These are phyloP conservation scores for Carex sylvatica DNA, from an alignment of 202 grass and related monocot species.

Conservation along the genomic window DNA sequence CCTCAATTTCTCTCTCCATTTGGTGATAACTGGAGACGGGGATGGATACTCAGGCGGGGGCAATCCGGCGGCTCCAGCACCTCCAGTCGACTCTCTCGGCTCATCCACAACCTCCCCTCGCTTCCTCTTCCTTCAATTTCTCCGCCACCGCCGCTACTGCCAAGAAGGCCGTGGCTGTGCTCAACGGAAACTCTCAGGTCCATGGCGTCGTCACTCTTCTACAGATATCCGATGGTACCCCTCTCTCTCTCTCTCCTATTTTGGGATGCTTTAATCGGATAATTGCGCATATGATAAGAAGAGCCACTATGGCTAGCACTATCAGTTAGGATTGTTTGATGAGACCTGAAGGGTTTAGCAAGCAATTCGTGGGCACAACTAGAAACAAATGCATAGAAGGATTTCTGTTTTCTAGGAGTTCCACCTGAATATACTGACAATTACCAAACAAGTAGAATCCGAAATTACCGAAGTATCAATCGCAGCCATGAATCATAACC, in stretches of 20 bases:
- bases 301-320: no score
- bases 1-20: background rate
- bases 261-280: background rate
- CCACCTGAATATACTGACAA: no score
- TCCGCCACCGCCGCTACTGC: constrained; percentile 20
- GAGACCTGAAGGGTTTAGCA: background rate
- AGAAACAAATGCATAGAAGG: no score
- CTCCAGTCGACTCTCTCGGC: background rate
- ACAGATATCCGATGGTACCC: constrained; percentile 33
- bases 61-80: constrained; percentile 34
- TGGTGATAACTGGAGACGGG: background rate
- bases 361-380: background rate
- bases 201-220: constrained; percentile 40
- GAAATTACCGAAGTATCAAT: no score
- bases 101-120: background rate
- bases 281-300: background rate
- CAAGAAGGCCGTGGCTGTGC: constrained; percentile 37
- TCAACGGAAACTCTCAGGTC: constrained; percentile 31
- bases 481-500: no score
- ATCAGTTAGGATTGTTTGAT: background rate
- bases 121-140: constrained; percentile 8
- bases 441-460: no score
- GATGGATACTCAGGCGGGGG: constrained; percentile 11
- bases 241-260: background rate
- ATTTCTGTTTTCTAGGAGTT: no score